phyloP scores from a whole-genome alignment of 495 filamentous ascomycete species.

The Penicillium maclennaniae region DNA sequence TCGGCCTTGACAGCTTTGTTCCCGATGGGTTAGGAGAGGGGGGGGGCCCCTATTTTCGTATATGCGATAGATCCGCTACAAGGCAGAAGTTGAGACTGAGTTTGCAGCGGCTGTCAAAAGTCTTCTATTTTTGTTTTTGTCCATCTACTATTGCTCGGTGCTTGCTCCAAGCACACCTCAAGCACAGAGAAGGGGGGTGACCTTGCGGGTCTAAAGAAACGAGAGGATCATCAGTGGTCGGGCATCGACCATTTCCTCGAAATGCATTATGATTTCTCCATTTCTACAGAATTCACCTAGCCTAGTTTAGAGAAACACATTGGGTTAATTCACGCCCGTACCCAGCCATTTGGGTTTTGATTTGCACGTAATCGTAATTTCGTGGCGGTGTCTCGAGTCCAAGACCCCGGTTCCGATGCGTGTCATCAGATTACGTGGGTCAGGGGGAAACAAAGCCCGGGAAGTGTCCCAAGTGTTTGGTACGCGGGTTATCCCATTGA shows the following conservation, averaged over 20 bases:
- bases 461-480: conserved; percentile 16
- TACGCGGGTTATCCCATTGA: conserved; percentile 11
- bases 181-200: conserved; percentile 1
- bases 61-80: background rate
- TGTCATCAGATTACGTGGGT: conserved; percentile 16
- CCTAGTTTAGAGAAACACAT: background rate
- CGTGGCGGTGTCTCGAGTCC: conserved; percentile 3
- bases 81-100: background rate
- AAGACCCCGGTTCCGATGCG: conserved; percentile 12
- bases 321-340: conserved; percentile 18
- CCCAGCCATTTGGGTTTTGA: conserved; percentile 5
- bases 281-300: background rate
- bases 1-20: background rate
- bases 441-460: conserved; percentile 4
- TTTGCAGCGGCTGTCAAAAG: background rate
- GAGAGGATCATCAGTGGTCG: conserved; percentile 17
- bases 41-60: background rate
- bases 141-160: too few relatives aligned
- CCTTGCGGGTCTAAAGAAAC: conserved; percentile 26
- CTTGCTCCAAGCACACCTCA: background rate
- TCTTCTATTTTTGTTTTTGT: background rate
- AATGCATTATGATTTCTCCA: background rate
- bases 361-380: background rate
- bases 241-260: background rate
- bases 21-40: background rate